A percentile compares a stretch with the other conserved stretches of the same genome.
phyloP scores from a whole-genome alignment of 345 rosid genomes.

The Eucalyptus sp. region DNA sequence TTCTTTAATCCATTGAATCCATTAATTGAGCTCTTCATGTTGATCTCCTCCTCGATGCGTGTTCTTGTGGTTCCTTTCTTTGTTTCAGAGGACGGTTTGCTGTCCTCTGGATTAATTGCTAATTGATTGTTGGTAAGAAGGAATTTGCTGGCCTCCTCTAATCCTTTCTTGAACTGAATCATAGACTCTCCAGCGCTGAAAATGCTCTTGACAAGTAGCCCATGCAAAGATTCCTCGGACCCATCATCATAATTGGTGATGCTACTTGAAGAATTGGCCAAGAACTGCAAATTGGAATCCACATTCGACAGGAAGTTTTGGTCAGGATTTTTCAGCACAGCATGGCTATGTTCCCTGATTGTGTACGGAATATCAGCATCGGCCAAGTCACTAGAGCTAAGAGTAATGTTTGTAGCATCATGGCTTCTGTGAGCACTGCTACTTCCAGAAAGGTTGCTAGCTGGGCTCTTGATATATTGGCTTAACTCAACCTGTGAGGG shows the following conservation, averaged over 20 bases:
- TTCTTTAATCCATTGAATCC: too few species aligned
- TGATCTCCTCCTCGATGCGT: too few species aligned
- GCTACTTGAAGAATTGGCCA: background rate
- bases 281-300: too few species aligned
- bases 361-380: background rate
- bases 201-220: too few species aligned
- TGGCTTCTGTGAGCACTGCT: slow-evolving; percentile 8
- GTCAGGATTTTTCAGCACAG: background rate
- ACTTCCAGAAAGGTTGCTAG: slow-evolving; percentile 2
- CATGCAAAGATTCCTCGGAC: background rate
- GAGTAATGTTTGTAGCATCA: background rate
- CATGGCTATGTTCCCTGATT: background rate
- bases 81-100: background rate
- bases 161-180: too few species aligned
- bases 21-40: too few species aligned
- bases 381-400: background rate
- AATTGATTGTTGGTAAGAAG: background rate
- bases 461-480: slow-evolving; percentile 4
- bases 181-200: too few species aligned
- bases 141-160: too few species aligned
- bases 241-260: background rate
- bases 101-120: slow-evolving; percentile 4
- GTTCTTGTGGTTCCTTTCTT: too few species aligned
- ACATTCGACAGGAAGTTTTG: background rate
- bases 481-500: background rate